Evolutionary conservation across 495 filamentous ascomycete species (phyloP).

Genomic region (Chaetomium fimeti): DNA sequence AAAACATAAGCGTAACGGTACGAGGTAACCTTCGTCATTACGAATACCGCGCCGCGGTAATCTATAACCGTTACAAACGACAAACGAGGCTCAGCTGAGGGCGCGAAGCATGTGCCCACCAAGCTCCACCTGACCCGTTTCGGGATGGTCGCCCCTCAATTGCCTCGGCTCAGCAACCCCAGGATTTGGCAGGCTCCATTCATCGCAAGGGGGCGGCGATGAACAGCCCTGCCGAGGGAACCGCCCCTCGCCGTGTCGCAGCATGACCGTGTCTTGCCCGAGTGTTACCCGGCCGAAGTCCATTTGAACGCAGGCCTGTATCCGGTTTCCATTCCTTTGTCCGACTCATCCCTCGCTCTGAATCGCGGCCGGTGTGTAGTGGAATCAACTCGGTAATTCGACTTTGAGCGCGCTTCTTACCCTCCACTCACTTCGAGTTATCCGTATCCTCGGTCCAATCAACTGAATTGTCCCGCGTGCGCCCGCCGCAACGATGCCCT

Average conservation of each 20-base stretch:
- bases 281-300: too few species aligned
- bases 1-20: too few species aligned
- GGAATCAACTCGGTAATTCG: background rate
- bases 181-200: conserved; percentile 1
- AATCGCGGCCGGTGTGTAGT: background rate
- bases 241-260: conserved; percentile 4
- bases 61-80: too few species aligned
- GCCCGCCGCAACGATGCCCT: conserved; percentile 63
- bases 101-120: background rate
- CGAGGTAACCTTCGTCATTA: too few species aligned
- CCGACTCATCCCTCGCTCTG: conserved; percentile 8
- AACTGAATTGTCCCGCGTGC: background rate
- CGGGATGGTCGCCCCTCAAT: background rate
- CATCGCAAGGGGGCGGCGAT: background rate
- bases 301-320: conserved; percentile 7
- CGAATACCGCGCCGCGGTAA: too few species aligned
- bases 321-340: conserved; percentile 13
- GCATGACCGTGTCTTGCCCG: conserved; percentile 13
- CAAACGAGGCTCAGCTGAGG: background rate
- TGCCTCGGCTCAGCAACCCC: conserved; percentile 14
- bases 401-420: background rate
- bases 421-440: background rate
- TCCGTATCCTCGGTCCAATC: background rate
- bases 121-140: conserved; percentile 5
- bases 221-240: background rate